Evolutionary conservation across 345 rosid genomes (phyloP).

Genomic region (Eucalyptus pauciflora): DNA sequence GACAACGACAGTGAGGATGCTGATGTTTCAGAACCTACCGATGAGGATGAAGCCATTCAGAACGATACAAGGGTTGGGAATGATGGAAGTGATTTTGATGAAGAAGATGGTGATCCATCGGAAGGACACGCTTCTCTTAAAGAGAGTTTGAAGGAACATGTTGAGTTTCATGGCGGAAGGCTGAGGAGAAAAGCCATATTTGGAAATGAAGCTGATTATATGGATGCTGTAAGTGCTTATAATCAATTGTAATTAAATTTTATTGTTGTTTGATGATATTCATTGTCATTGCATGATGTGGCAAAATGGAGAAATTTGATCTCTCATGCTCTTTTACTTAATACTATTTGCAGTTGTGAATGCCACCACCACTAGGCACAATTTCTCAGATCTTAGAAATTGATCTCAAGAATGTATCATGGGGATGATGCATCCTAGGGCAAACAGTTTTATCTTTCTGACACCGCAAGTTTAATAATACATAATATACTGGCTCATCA

Average conservation of each 20-base stretch:
- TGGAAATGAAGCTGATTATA: conserved; percentile 21
- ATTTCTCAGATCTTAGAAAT: background rate
- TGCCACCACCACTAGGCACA: background rate
- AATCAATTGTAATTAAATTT: background rate
- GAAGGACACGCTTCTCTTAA: background rate
- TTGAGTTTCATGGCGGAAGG: conserved; percentile 65
- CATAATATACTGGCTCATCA: background rate
- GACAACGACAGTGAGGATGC: conserved; percentile 17
- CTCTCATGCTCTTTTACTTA: background rate
- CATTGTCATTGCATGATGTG: background rate
- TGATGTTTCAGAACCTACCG: conserved; percentile 32
- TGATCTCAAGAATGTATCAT: background rate
- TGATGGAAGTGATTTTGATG: conserved; percentile 10
- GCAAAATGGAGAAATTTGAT: background rate
- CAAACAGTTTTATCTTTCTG: background rate
- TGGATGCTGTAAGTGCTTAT: conserved; percentile 13
- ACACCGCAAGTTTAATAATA: background rate
- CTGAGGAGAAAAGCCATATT: conserved; percentile 74
- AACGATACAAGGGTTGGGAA: background rate
- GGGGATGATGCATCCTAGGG: background rate
- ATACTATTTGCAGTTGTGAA: background rate
- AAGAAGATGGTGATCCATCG: conserved; percentile 11
- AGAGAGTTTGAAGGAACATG: conserved; percentile 21
- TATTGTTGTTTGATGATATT: background rate
- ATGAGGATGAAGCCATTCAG: conserved; percentile 16